Evolutionary conservation across 257 asterid genomes (phyloP), one percentile per base, ranked within the genome.

Genomic region (Nicotiana paniculata): DNA sequence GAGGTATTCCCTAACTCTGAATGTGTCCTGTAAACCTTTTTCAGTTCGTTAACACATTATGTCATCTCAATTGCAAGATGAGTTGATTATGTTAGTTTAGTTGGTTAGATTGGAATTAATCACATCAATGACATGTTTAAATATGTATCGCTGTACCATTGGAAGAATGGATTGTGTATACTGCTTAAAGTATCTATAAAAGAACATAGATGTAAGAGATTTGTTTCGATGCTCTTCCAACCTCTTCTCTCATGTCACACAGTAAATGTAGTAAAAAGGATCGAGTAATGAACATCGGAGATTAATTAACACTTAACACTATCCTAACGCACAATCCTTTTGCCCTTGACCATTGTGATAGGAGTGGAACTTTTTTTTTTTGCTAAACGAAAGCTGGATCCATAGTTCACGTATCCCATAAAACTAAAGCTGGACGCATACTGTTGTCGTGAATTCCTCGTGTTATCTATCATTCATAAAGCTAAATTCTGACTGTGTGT

Each of bases 1-100:
- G 97, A 96, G 99, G 99, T 96, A 91, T 91, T 87, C 89, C 90
- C 93, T 84, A 72, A 86, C 90, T 86, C 81, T 51, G 80, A 12
- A 51, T 51, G 80, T 75, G 63, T 75, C 53, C 28, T 28, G 43
- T 26, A 51, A 51, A 75, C 26, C 4, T 75, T 75, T 53, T 51
- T 75, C 63, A 6, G 63, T 75, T 28, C 9, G 53, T 28, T 51
- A 75, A 51, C 80, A 75, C 26, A 26, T 51, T 13, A 51, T 75
- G 79, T 16, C 57, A 51, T 26, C 46, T 28, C 9, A 75, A 15
- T 51, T 75, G 63, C 30, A 48, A 58, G 43, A 26, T 75, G 80
- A 75, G 63, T 75, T 53, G 39, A 51, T 43, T 28, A 51, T 75
- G 63, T 51, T 75, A 15, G 63, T 61, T 28, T 53, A 13, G 80